Base-by-base conservation (phyloP, 1,284 basidiomycete species). In the Tylopilus microsporus region DNA sequence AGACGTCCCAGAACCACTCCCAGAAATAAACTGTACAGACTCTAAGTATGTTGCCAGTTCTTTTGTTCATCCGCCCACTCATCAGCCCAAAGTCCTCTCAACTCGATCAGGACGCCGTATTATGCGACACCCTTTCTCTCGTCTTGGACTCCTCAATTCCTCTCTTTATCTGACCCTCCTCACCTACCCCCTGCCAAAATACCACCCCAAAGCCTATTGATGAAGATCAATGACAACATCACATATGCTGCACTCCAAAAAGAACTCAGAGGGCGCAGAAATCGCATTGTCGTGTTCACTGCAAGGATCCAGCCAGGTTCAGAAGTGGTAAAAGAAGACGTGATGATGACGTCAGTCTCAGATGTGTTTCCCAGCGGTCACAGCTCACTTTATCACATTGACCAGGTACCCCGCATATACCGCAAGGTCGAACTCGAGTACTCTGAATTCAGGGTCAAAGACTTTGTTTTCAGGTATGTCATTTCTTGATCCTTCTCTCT, bases 391-490 rank as follows among this genome's bases (percentile, higher is more conserved):
- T 25, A 25, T 3, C 52, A 45, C 63, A 84, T 77, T 21, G 82
- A 82, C 51, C 82, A 85, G 39, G 84, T 96, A 60, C 94, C 95
- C 0, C 85, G 83, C 60, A 84, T 88, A 64, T 99, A 97, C 72
- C 85, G 91, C 49, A 88, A 89, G 68, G 94, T 98, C 46, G 94
- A 97, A 73, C 99, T 99, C 69, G 94, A 97, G 74, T 99, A 99
- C 73, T 96, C 93, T 51, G 94, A 94, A 67, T 99, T 99, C 66
- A 97, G 96, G n/a, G 92, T 98, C 32, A 96, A 96, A 71, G 96
- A 99, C 74, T 99, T 99, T 69, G 97, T 99, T 73, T 99, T 99
- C 70, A 95, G 83, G 91, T 92, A 68, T 59, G 78, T 69, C 43
- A 0, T 52, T 5, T 39, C 1, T 36, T 3, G 37, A 41, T 30